These are phyloP conservation scores for Carnegiea gigantea DNA, from an alignment of 179 eudicot genomes.

Conservation along the genomic window DNA sequence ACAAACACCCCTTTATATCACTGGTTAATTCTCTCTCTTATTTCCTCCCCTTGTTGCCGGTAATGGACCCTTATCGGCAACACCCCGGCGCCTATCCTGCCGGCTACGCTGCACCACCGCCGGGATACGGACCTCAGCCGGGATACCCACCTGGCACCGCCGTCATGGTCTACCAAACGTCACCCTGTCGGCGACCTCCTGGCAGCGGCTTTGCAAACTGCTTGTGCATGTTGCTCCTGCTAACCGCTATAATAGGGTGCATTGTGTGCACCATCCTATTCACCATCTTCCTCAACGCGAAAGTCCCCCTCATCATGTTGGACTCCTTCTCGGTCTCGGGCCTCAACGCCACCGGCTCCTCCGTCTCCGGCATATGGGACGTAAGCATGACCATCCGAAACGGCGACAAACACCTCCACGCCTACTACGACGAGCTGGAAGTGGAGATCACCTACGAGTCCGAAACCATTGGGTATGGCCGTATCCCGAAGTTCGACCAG, in stretches of 20 bases:
- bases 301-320: background rate
- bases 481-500: background rate
- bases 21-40: background rate
- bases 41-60: background rate
- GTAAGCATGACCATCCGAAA: background rate
- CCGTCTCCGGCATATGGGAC: background rate
- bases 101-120: too few relatives aligned
- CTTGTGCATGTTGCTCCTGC: background rate
- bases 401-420: background rate
- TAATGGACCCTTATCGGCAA: constrained; percentile 13
- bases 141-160: background rate
- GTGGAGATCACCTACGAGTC: background rate
- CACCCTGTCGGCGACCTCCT: background rate
- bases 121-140: background rate
- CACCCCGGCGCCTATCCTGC: background rate
- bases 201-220: background rate
- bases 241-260: background rate
- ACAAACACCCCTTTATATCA: background rate
- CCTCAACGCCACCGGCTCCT: background rate
- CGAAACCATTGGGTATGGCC: background rate
- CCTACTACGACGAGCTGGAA: background rate
- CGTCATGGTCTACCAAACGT: background rate
- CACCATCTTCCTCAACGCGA: background rate
- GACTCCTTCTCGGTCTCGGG: background rate
- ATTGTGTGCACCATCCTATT: background rate